Evolutionary conservation across 306 rosid species (phyloP).

Genomic region (Gleditsia sinensis): DNA sequence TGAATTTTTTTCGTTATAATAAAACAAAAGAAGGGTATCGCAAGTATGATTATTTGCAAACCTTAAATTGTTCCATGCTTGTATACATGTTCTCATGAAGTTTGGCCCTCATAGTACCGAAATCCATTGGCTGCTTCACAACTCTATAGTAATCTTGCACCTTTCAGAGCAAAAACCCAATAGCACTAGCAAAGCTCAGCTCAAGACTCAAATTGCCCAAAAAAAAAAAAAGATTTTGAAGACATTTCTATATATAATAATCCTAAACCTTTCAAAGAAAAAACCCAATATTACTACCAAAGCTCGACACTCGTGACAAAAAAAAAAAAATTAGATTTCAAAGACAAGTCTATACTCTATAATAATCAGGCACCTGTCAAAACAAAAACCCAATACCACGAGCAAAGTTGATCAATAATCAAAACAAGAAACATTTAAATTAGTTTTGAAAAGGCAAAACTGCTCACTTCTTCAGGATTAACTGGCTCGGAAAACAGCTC

Average conservation of each 20-base stretch:
- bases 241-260: not conserved
- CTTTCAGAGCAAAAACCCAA: not conserved
- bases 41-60: not conserved
- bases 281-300: not conserved
- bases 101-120: constrained; percentile 28
- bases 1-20: not conserved
- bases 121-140: constrained; percentile 31
- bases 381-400: not conserved
- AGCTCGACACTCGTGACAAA: too few species aligned
- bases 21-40: not conserved
- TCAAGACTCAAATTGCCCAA: too few species aligned
- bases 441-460: not conserved
- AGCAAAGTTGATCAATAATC: not conserved
- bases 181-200: not conserved
- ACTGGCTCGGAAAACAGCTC: not conserved
- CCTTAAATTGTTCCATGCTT: constrained; percentile 12
- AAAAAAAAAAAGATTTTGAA: too few species aligned
- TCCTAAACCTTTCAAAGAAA: not conserved
- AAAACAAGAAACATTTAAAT: not conserved
- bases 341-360: not conserved
- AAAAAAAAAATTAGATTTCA: too few species aligned
- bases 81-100: constrained; percentile 15
- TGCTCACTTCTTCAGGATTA: constrained; percentile 1
- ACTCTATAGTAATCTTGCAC: not conserved
- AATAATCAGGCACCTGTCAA: not conserved